Evolutionary conservation across 768 basidiomycete genomes (phyloP).

Genomic region (Boletus fagicola): DNA sequence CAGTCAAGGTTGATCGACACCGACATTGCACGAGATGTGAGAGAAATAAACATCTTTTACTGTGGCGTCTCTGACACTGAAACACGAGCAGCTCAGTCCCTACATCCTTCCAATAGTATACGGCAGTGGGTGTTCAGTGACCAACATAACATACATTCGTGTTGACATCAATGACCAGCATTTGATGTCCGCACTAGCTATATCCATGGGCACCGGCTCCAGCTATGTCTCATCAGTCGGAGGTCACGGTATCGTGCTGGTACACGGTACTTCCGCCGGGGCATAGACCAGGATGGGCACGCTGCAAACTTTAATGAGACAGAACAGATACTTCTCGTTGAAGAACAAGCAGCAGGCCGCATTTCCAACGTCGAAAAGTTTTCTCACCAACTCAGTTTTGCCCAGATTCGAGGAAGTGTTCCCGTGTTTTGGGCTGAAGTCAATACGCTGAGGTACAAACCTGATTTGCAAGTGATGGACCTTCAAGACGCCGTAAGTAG

Average conservation of each 20-base stretch:
- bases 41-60: constrained; percentile 22
- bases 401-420: constrained; percentile 91
- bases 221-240: constrained; percentile 86
- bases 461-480: constrained; percentile 96
- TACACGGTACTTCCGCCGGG: constrained; percentile 95
- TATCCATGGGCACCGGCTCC: constrained; percentile 75
- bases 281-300: constrained; percentile 84
- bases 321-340: constrained; percentile 86
- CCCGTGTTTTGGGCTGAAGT: constrained; percentile 97
- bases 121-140: constrained; percentile 69
- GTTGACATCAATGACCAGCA: constrained; percentile 45
- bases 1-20: constrained; percentile 61
- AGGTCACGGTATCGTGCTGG: constrained; percentile 94
- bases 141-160: neutral
- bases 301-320: constrained; percentile 99
- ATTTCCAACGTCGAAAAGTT: constrained; percentile 45
- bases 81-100: constrained; percentile 60
- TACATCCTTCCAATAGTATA: constrained; percentile 94
- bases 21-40: constrained; percentile 62
- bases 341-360: constrained; percentile 47
- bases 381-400: constrained; percentile 73
- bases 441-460: constrained; percentile 93
- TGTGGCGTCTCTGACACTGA: constrained; percentile 7
- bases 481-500: constrained; percentile 72
- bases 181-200: constrained; percentile 78